A percentile compares a stretch with the other conserved stretches of the same genome.
Conservation (phyloP, 1,139 yeast genomes). For the Yamadazyma dendronema region DNA sequence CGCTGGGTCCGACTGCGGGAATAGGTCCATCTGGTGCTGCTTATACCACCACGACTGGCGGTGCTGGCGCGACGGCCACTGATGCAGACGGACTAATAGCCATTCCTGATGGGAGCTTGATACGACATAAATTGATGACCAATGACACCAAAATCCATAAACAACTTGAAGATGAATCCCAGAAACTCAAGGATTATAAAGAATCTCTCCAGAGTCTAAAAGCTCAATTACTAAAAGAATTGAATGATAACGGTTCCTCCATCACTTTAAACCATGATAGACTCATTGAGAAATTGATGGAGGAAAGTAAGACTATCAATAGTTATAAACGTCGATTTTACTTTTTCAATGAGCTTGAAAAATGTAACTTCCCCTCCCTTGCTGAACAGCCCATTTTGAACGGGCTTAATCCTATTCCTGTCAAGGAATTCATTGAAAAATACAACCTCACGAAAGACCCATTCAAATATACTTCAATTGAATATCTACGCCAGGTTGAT, state of each 20-base stretch:
- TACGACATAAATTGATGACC: constrained; percentile 5
- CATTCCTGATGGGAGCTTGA: constrained; percentile 4
- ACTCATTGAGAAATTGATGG: constrained; percentile 14
- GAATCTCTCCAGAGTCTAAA: constrained; percentile 7
- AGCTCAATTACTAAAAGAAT: constrained; percentile 19
- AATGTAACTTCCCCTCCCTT: constrained; percentile 1
- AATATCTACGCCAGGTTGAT: constrained; percentile 1
- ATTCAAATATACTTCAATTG: constrained; percentile 1
- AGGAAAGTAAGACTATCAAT: constrained; percentile 3
- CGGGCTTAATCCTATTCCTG: background rate
- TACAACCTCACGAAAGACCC: constrained; percentile 1
- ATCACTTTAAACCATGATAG: background rate
- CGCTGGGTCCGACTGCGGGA: no score
- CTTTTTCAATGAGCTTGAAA: constrained; percentile 8
- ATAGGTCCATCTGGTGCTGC: no score
- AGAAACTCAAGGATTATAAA: background rate
- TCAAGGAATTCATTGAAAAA: background rate
- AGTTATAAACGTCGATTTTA: constrained; percentile 15
- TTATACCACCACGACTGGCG: background rate
- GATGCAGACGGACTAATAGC: constrained; percentile 5
- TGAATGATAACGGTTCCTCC: constrained; percentile 27
- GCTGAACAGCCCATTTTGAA: background rate
- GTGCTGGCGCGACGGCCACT: background rate
- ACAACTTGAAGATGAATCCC: constrained; percentile 1
- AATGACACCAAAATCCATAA: constrained; percentile 5